Conservation (phyloP, 257 asterid species). For the Scutellaria baicalensis region DNA sequence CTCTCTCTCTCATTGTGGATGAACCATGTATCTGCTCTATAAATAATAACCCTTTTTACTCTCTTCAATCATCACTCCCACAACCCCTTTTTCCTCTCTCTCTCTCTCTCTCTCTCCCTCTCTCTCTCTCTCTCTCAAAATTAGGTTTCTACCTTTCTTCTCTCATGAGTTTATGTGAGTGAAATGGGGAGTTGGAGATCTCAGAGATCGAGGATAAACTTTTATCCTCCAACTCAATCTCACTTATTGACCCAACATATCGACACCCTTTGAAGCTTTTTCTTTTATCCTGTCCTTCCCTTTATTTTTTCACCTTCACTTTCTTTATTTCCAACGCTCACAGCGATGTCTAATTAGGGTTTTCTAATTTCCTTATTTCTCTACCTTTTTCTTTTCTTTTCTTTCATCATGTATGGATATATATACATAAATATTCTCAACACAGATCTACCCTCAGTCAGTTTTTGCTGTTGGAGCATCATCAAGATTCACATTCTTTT, state of each 20-base stretch:
- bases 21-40: constrained; percentile 21
- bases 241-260: constrained; percentile 10
- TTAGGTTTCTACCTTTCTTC: no score
- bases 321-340: background rate
- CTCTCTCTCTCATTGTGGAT: constrained; percentile 4
- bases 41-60: constrained; percentile 21
- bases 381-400: background rate
- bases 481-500: constrained; percentile 59
- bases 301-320: background rate
- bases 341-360: constrained; percentile 26
- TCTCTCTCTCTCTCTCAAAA: background rate
- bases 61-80: constrained; percentile 6
- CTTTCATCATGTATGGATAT: background rate
- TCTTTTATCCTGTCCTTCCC: background rate
- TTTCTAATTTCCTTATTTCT: background rate
- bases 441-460: constrained; percentile 21
- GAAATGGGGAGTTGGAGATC: no score
- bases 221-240: constrained; percentile 7
- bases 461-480: constrained; percentile 57
- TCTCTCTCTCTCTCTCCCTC: background rate
- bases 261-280: constrained; percentile 7
- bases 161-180: no score
- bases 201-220: no score
- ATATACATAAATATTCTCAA: background rate
- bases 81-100: background rate